Conservation (phyloP, 306 rosid genomes). For the Herpetospermum pedunculosum region DNA sequence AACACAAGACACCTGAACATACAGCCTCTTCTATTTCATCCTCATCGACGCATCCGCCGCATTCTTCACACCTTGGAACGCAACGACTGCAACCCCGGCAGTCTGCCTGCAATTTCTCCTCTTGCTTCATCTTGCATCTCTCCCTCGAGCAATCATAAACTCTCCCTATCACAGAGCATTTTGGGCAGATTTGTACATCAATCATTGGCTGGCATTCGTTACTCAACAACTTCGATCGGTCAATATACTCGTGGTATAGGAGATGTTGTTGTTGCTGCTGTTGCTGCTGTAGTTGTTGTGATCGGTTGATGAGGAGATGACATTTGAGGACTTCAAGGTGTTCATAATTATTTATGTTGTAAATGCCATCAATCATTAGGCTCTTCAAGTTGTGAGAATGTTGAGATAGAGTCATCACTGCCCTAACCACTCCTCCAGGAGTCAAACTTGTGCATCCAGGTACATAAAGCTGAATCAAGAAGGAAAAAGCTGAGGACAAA, state of each 20-base stretch:
- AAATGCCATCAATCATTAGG: constrained; percentile 51
- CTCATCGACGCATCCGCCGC: constrained; percentile 43
- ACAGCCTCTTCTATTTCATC: constrained; percentile 43
- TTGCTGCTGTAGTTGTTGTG: constrained; percentile 12
- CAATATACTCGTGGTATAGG: constrained; percentile 20
- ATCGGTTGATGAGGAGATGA: constrained; percentile 19
- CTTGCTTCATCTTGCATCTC: constrained; percentile 30
- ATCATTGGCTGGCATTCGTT: constrained; percentile 16
- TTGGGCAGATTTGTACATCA: constrained; percentile 57
- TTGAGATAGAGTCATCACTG: constrained; percentile 44
- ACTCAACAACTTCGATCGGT: constrained; percentile 3
- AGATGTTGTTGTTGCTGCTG: constrained; percentile 22
- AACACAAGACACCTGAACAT: constrained; percentile 48
- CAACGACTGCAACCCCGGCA: constrained; percentile 62
- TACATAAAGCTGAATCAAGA: constrained; percentile 45
- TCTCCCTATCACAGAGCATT: constrained; percentile 40
- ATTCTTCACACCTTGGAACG: constrained; percentile 65
- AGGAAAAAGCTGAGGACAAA: not conserved
- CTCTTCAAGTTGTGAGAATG: constrained; percentile 32
- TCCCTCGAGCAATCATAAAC: constrained; percentile 55
- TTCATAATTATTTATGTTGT: constrained; percentile 36
- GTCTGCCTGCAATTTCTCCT: constrained; percentile 9
- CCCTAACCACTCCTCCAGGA: constrained; percentile 50
- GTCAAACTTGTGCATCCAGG: constrained; percentile 75
- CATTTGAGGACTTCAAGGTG: constrained; percentile 34